These are phyloP conservation scores for Phytophthora uliginosa DNA, from an alignment of 352 stramenopile species.

Conservation along the genomic window DNA sequence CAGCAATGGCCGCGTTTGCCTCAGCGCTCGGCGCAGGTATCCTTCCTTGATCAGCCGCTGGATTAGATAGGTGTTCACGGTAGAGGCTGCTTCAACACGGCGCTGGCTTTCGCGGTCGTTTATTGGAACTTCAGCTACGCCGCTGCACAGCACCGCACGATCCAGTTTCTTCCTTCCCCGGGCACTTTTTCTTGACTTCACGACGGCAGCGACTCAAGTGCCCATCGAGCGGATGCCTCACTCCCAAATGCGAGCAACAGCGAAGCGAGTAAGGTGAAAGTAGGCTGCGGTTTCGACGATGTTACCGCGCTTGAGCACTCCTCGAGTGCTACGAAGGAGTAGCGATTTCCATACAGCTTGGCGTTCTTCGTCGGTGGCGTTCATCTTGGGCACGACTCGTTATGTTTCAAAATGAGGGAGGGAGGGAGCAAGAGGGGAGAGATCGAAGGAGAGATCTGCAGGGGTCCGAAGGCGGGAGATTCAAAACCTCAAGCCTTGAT, in stretches of 20 bases:
- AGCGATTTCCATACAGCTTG: neutral
- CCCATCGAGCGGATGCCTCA: neutral
- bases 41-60: neutral
- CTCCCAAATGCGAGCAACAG: neutral
- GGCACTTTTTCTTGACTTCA: neutral
- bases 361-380: neutral
- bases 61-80: neutral
- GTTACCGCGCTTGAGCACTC: neutral
- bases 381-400: neutral
- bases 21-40: slow-evolving; percentile 5
- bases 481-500: neutral
- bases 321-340: neutral
- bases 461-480: neutral
- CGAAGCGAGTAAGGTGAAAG: neutral
- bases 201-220: neutral
- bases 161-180: neutral
- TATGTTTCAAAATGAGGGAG: neutral
- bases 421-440: too few relatives aligned
- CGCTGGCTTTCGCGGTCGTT: slow-evolving; percentile 3
- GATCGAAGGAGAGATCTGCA: too few relatives aligned
- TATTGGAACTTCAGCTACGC: neutral
- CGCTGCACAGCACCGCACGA: neutral
- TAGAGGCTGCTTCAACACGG: neutral
- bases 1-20: slow-evolving; percentile 9
- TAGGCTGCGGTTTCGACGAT: neutral